phyloP scores from a whole-genome alignment of 352 stramenopile species.

The Phytophthora citricola region DNA sequence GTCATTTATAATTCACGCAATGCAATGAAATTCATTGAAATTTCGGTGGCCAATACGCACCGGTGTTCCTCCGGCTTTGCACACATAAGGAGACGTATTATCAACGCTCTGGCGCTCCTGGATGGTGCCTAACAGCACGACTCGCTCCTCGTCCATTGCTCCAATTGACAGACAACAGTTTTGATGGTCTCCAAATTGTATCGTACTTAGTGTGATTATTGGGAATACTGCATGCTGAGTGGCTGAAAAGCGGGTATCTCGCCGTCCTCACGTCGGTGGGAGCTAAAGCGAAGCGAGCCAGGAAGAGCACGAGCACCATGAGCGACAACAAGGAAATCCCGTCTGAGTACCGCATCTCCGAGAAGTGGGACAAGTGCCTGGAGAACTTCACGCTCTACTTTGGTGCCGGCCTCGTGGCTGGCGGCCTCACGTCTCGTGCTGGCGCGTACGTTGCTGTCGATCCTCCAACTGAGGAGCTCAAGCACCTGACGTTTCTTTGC shows the following conservation, averaged over 20 bases:
- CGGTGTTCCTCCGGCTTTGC: slow-evolving; percentile 79
- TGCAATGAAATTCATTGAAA: background rate
- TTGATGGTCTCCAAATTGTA: slow-evolving; percentile 11
- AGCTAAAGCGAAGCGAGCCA: slow-evolving; percentile 13
- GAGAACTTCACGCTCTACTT: slow-evolving; percentile 92
- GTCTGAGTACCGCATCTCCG: slow-evolving; percentile 90
- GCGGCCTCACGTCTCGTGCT: slow-evolving; percentile 87
- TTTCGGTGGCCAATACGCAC: slow-evolving; percentile 36
- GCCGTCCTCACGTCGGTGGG: slow-evolving; percentile 39
- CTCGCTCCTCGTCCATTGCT: slow-evolving; percentile 64
- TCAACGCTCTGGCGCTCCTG: slow-evolving; percentile 74
- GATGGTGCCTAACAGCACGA: slow-evolving; percentile 74
- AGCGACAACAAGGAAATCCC: slow-evolving; percentile 71
- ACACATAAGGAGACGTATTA: slow-evolving; percentile 69
- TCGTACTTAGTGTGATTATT: slow-evolving; percentile 24
- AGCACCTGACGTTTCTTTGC: slow-evolving; percentile 9
- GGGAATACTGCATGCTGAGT: slow-evolving; percentile 13
- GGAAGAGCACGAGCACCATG: slow-evolving; percentile 35
- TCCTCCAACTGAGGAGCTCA: background rate
- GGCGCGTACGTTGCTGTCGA: slow-evolving; percentile 61
- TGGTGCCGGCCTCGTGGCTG: slow-evolving; percentile 77
- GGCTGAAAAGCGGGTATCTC: slow-evolving; percentile 19
- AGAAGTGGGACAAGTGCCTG: slow-evolving; percentile 92
- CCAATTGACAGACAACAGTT: slow-evolving; percentile 2
- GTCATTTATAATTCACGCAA: background rate